Base-by-base conservation (phyloP, 371 early-diverging fungal genomes). In the Mortierella sp. region DNA sequence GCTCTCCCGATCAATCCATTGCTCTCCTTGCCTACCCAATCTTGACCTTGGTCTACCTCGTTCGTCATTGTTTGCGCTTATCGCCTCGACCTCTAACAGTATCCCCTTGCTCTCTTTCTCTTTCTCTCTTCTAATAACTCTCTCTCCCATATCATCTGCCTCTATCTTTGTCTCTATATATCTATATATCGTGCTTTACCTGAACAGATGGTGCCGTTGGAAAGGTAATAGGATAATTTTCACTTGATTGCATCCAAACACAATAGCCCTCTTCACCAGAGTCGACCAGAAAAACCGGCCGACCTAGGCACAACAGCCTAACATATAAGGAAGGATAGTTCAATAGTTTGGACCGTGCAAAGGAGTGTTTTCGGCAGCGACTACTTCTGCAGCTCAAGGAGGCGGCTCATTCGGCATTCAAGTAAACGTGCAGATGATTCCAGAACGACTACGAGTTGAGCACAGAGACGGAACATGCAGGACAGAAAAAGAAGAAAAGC, bases 191-290 rank as follows among this genome's bases (percentile, higher is more conserved):
- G 45, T 55, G 24, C 22, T 58, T 59, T 64, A 20, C 18, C 28
- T 39, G 5, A 51, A 51, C 68, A 69, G 99, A 98, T 87, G 99
- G 99, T 92, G 98, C 98, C 67, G 98, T 98, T 83, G 98, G 98
- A 81, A 97, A 98, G 91, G 95, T 93, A 88, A 77, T 68, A 60
- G n/a, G 35, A 60, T 60, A 37, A 22, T 10, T 37, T 40, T 40
- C 18, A 39, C 12, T 55, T 62, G 30, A 43, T 20, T 54, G 59
- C 26, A 57, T 64, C 28, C 35, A 24, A 37, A 30, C 58, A 22
- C 26, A 24, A 35, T 47, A 54, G 18, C 43, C 32, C 32, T 51
- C n/a, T 12, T 65, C 51, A 65, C 37, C 61, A 39, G 61, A n/a
- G 49, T 47, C n/a, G n/a, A 63, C 30, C n/a, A 52, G 54, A 18